Base-by-base conservation (phyloP, 352 stramenopile species). In the Thraustochytrium sp. region DNA sequence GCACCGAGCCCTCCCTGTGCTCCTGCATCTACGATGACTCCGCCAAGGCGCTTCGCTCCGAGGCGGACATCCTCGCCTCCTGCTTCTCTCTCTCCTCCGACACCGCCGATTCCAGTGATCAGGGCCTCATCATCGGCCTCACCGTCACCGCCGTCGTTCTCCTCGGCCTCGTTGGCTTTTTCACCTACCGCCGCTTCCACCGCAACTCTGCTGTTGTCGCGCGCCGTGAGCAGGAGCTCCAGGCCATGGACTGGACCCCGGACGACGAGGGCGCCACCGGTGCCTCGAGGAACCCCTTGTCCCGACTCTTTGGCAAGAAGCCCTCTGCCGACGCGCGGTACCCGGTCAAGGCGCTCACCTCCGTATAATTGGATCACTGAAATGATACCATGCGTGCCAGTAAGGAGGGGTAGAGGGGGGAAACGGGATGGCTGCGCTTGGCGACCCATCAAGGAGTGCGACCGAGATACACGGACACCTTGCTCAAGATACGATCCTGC, bases 191-290 rank as follows among this genome's bases (percentile, higher is more conserved):
- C 59, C 59, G 59, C 59, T 72, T 46, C 59, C 46, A 31, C 36
- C 26, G 13, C 59, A 13, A 5, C 18, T 44, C 1, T 31, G 59
- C 34, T 5, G 21, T 16, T n/a, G 40, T 72, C 36, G 26, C 9
- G n/a, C n/a, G n/a, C 40, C 59, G 59, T 42, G 59, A 72, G 59
- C 59, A 72, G 26, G 59, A 72, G 9, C 59, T 72, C 26, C 59
- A 72, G 4, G 59, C 42, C 4, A 2, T 72, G 8, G 34, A n/a
- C n/a, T n/a, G n/a, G n/a, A n/a, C n/a, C n/a, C n/a, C 13, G 1
- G 40, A 13, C 8, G 59, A 49, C 23, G 9, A n/a, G 21, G 59
- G 59, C 34, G 59, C 59, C 26, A 72, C 59, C 21, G 59, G 59
- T 21, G 59, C 59, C 26, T n/a, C n/a, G n/a, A 38, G 36, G 21